Evolutionary conservation across 2,329 filamentous ascomycete genomes (phyloP), one percentile per base, ranked within the genome.

Genomic region (Phialophora verrucosa): DNA sequence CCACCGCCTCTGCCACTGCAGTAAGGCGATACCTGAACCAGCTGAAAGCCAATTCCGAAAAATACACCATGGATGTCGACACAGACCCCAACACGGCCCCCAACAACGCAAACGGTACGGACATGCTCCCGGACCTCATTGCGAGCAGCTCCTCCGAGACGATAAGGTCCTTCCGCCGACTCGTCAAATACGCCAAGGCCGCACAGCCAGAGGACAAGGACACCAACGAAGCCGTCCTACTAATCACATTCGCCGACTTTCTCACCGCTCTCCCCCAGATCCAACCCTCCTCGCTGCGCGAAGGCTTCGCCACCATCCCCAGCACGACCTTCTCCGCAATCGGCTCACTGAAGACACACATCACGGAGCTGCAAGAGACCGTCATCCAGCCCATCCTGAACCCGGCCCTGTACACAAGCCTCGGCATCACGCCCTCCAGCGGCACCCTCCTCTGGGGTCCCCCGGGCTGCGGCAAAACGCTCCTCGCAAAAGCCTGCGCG

Each of bases 371-470:
- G 5, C 84, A 91, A 72, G 88, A 89, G 74, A 92, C 92, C 53
- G 96, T 99, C 73, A 92, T 98, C 51, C 89, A 92, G 23, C 93
- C 93, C 1, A 98, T 99, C 79, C 88, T 90, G 71, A 83, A 90
- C 62, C 95, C 95, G 0, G 88, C 91, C 38, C 82, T 89, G 50
- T 98, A 94, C 77, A 85, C 85, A 32, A 83, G 84, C 8, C 88
- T 95, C 6, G 93, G 93, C 74, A 91, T 97, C 71, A 88, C 87
- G 25, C 88, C 91, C 0, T 91, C 92, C 0, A 91, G 92, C 0
- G 95, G 95, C 17, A 92, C 97, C 2, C 84, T 99, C 0, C 91
- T 99, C 62, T 99, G 94, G 92, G 95, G 95, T 0, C 95, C 95
- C 0, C 95, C 95, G 0, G 95, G 95, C 6, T 99, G 95, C 77